phyloP scores from a whole-genome alignment of 352 stramenopile genomes.

The Globisporangium megalacanthum region DNA sequence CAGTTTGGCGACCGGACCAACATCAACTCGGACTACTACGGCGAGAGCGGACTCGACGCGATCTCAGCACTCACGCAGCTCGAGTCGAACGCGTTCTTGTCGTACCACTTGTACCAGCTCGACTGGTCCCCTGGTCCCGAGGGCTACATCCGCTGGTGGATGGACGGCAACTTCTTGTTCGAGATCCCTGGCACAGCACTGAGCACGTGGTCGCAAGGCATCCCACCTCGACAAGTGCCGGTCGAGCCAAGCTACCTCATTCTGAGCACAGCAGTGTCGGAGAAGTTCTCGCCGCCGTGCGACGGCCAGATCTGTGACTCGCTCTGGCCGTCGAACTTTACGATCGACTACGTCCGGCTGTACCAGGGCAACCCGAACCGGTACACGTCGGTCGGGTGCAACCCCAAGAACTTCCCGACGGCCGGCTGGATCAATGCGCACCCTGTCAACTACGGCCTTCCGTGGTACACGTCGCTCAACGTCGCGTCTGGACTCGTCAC shows the following conservation, averaged over 20 bases:
- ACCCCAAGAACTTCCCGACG: conserved; percentile 88
- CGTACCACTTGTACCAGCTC: conserved; percentile 92
- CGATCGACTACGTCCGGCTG: conserved; percentile 94
- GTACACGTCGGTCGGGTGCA: conserved; percentile 92
- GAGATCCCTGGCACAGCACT: conserved; percentile 87
- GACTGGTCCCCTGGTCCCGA: conserved; percentile 92
- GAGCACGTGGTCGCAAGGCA: conserved; percentile 63
- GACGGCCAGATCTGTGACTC: conserved; percentile 92
- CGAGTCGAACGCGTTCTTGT: conserved; percentile 87
- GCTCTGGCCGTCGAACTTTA: conserved; percentile 88
- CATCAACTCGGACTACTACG: conserved; percentile 96
- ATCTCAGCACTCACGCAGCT: conserved; percentile 93
- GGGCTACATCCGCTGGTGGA: conserved; percentile 92
- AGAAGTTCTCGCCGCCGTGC: conserved; percentile 92
- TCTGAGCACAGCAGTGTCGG: conserved; percentile 96
- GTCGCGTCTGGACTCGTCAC: conserved; percentile 38
- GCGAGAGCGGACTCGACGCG: conserved; percentile 91
- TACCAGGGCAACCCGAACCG: conserved; percentile 91
- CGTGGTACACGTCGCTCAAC: conserved; percentile 73
- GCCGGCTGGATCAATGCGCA: conserved; percentile 90
- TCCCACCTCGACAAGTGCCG: conserved; percentile 85
- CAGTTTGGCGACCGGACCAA: conserved; percentile 80
- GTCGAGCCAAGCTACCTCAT: conserved; percentile 97
- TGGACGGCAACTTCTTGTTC: conserved; percentile 93
- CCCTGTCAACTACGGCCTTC: conserved; percentile 74